Conservation (phyloP, 2,329 filamentous ascomycete genomes). For the Monilinia polystroma region DNA sequence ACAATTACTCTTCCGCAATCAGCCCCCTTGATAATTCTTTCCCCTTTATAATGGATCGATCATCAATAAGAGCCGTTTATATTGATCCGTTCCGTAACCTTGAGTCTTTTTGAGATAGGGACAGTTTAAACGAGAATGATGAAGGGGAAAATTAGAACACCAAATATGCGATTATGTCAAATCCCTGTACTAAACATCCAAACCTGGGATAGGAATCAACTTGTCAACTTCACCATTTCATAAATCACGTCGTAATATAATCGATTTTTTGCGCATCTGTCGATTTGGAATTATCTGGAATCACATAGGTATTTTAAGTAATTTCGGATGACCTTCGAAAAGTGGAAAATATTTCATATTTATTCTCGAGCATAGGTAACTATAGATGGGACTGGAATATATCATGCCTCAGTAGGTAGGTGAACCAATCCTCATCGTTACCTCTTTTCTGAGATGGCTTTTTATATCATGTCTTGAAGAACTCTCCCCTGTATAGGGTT, state of each 20-base stretch:
- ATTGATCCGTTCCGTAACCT: neutral
- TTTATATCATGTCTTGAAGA: too few relatives aligned
- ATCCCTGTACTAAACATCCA: neutral
- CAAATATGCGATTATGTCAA: neutral
- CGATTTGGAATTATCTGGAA: constrained; percentile 15
- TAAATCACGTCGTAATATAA: neutral
- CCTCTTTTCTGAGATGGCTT: too few relatives aligned
- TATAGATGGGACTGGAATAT: neutral
- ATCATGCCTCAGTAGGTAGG: too few relatives aligned
- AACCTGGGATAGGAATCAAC: neutral
- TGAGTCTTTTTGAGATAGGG: too few relatives aligned
- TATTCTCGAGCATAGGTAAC: neutral
- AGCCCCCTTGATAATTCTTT: too few relatives aligned
- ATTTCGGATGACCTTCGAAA: neutral
- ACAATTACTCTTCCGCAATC: too few relatives aligned
- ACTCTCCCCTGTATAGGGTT: too few relatives aligned
- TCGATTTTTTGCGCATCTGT: neutral
- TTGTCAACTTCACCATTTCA: neutral
- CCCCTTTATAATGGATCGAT: neutral
- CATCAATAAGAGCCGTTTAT: too few relatives aligned
- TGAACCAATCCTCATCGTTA: too few relatives aligned
- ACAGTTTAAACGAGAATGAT: neutral
- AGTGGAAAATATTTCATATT: neutral
- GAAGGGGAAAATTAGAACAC: neutral
- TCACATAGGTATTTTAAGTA: neutral